Evolutionary conservation across 768 basidiomycete species (phyloP).

Genomic region (Termitomyces sp.): DNA sequence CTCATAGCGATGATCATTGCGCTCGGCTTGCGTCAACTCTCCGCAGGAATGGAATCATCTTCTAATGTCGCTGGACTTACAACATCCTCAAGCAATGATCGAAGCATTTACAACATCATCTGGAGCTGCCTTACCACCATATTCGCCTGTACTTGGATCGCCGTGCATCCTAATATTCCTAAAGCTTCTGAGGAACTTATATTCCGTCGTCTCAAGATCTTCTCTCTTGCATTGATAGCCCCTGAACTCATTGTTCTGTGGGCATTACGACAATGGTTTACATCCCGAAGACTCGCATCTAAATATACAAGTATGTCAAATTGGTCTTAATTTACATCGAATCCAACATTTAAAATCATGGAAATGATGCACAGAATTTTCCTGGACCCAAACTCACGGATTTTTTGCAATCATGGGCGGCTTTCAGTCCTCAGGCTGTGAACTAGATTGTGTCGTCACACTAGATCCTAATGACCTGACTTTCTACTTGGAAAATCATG

Average conservation of each 20-base stretch:
- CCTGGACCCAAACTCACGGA: constrained; percentile 18
- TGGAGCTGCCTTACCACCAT: constrained; percentile 20
- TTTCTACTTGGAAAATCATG: background rate
- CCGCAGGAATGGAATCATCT: too few relatives aligned
- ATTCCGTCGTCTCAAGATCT: constrained; percentile 3
- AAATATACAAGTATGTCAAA: background rate
- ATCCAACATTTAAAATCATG: background rate
- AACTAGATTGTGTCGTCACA: too few relatives aligned
- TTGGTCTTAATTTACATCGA: background rate
- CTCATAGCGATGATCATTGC: too few relatives aligned
- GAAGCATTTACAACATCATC: constrained; percentile 8
- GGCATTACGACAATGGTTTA: constrained; percentile 16
- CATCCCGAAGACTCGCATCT: constrained; percentile 11
- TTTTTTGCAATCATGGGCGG: constrained; percentile 25
- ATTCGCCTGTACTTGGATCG: constrained; percentile 18
- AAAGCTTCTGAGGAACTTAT: background rate
- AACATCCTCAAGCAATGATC: background rate
- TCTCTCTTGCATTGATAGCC: constrained; percentile 15
- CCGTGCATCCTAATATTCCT: constrained; percentile 22
- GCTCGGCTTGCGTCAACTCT: too few relatives aligned
- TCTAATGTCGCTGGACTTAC: background rate
- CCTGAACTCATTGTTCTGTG: constrained; percentile 17
- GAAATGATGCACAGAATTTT: constrained; percentile 1
- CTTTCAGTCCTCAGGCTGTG: constrained; percentile 8
- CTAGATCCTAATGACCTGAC: constrained; percentile 4